These are phyloP conservation scores for Dryadomyces quercivorus DNA, from an alignment of 2,329 filamentous ascomycete species.

Conservation along the genomic window DNA sequence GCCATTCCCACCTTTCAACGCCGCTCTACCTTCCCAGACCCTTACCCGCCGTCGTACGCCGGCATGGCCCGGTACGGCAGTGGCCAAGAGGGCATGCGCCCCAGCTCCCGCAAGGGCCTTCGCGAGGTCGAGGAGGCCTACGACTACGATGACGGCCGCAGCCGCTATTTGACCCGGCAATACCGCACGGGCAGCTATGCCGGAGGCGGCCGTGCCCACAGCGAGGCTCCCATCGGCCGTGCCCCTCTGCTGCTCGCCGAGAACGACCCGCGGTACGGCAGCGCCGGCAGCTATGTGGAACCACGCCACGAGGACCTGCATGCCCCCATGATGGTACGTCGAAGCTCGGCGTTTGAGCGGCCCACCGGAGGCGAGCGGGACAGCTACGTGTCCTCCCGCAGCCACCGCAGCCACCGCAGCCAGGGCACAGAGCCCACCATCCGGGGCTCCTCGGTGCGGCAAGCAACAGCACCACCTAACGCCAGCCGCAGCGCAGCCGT, in stretches of 20 bases:
- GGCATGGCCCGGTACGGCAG: conserved; percentile 20
- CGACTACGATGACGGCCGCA: conserved; percentile 28
- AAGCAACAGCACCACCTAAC: conserved; percentile 5
- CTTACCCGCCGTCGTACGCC: conserved; percentile 12
- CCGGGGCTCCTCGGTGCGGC: conserved; percentile 9
- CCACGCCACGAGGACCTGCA: not conserved
- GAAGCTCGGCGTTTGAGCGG: conserved; percentile 12
- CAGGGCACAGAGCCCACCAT: conserved; percentile 23
- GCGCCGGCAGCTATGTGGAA: not conserved
- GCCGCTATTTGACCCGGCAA: conserved; percentile 20
- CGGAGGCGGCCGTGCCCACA: conserved; percentile 25
- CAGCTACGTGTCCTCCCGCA: conserved; percentile 32
- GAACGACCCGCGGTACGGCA: conserved; percentile 21
- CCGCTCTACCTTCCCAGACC: conserved; percentile 33
- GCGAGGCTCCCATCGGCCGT: conserved; percentile 24
- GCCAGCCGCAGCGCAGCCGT: conserved; percentile 3
- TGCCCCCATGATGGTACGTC: not conserved
- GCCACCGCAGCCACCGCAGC: conserved; percentile 21
- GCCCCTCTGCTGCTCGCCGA: conserved; percentile 28
- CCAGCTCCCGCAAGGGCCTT: conserved; percentile 11
- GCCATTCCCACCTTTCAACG: conserved; percentile 26
- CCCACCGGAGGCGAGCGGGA: conserved; percentile 21
- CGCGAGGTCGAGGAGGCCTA: conserved; percentile 23
- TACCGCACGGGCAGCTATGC: conserved; percentile 20
- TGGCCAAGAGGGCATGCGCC: conserved; percentile 13